These are phyloP conservation scores for Dryas integrifolia DNA, from an alignment of 331 rosid genomes.

Conservation along the genomic window DNA sequence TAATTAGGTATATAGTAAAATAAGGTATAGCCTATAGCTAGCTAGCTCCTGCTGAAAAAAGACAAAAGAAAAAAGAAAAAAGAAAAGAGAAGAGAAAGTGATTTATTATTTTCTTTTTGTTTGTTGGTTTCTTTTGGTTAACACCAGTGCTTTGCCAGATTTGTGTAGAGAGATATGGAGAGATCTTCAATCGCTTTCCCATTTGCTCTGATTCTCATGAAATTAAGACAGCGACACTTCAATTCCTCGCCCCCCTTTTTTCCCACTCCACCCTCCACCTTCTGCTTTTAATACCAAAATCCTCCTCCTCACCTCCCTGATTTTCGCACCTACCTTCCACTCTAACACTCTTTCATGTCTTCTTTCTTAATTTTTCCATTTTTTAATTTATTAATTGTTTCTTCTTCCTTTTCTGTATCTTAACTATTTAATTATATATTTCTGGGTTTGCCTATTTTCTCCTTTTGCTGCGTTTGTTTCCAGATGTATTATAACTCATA, in stretches of 20 bases:
- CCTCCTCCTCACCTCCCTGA: conserved; percentile 45
- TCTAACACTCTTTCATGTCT: not conserved
- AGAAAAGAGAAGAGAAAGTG: conserved; percentile 28
- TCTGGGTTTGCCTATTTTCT: conserved; percentile 5
- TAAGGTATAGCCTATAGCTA: too few species aligned
- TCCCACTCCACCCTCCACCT: conserved; percentile 24
- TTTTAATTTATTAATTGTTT: not conserved
- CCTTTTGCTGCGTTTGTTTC: too few species aligned
- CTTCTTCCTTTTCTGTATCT: too few species aligned
- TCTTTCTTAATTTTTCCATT: not conserved
- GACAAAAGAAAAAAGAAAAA: conserved; percentile 22
- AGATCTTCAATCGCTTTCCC: conserved; percentile 64
- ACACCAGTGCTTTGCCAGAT: conserved; percentile 43
- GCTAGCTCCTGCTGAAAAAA: conserved; percentile 4
- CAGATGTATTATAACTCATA: not conserved
- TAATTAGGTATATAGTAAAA: not conserved
- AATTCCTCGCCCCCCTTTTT: conserved; percentile 27
- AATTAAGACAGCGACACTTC: conserved; percentile 60
- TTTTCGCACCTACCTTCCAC: conserved; percentile 35
- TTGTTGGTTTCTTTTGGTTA: not conserved
- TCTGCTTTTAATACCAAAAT: conserved; percentile 7
- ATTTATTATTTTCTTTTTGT: conserved; percentile 10
- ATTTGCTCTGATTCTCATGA: conserved; percentile 58
- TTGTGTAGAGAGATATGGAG: conserved; percentile 34
- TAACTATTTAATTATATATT: not conserved